Evolutionary conservation across 2,329 filamentous ascomycete species (phyloP).

Genomic region (Nothophaeocryptopus gaeumannii): DNA sequence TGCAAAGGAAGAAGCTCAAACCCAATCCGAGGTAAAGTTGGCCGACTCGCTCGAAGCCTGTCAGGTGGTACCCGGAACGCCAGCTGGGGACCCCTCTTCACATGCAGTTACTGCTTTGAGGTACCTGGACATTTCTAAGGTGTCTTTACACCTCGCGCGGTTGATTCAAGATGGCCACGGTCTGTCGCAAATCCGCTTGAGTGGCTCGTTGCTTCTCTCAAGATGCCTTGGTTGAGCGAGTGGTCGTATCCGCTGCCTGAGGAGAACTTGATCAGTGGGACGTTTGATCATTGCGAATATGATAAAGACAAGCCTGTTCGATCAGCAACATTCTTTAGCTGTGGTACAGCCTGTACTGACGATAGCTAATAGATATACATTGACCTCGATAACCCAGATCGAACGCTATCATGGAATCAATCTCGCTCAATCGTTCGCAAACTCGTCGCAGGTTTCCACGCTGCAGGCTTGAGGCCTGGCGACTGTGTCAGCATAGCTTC

Average conservation of each 20-base stretch:
- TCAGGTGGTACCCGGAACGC: too few relatives aligned
- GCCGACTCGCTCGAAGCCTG: too few relatives aligned
- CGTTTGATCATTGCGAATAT: slow-evolving; percentile 50
- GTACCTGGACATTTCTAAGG: too few relatives aligned
- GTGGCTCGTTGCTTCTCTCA: neutral
- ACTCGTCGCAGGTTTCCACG: slow-evolving; percentile 51
- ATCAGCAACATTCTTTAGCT: neutral
- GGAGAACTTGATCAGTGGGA: slow-evolving; percentile 54
- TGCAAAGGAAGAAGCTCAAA: too few relatives aligned
- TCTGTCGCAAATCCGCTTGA: too few relatives aligned
- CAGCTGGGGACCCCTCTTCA: too few relatives aligned
- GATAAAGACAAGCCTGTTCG: slow-evolving; percentile 44
- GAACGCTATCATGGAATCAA: slow-evolving; percentile 46
- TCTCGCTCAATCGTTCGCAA: slow-evolving; percentile 43
- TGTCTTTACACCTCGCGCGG: too few relatives aligned
- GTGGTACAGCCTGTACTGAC: neutral
- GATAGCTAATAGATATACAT: slow-evolving; percentile 44
- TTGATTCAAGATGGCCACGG: too few relatives aligned
- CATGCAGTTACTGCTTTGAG: too few relatives aligned
- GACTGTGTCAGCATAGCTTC: slow-evolving; percentile 56
- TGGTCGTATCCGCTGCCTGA: slow-evolving; percentile 39
- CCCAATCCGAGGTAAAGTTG: too few relatives aligned
- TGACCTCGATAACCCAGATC: slow-evolving; percentile 46
- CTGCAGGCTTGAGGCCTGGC: slow-evolving; percentile 46
- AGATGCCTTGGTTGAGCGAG: slow-evolving; percentile 11